Evolutionary conservation across 139 green algal genomes (phyloP).

Genomic region (Mesotaenium endlicherianum): DNA sequence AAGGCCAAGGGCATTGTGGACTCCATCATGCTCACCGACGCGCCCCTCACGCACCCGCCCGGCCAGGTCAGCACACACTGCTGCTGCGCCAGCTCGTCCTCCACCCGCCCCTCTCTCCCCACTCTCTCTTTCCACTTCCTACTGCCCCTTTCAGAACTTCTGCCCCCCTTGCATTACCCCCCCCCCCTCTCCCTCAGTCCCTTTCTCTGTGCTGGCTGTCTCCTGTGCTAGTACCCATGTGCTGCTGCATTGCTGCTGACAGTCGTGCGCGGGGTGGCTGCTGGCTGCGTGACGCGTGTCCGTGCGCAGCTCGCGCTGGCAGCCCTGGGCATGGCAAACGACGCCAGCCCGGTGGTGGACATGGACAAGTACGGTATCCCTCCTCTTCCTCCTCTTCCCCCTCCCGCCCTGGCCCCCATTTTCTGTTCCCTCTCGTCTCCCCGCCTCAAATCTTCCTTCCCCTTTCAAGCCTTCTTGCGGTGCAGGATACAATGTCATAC

Average conservation of each 20-base stretch:
- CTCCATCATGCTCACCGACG: constrained; percentile 40
- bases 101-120: neutral
- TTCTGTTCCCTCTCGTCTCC: neutral
- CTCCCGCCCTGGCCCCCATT: neutral
- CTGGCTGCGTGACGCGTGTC: constrained; percentile 83
- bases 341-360: constrained; percentile 66
- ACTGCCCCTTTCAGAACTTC: neutral
- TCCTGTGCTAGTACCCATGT: constrained; percentile 58
- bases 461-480: neutral
- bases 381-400: constrained; percentile 57
- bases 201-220: neutral
- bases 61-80: constrained; percentile 15
- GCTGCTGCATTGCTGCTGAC: constrained; percentile 83
- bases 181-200: neutral
- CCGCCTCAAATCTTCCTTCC: neutral
- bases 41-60: constrained; percentile 22
- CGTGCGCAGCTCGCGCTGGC: constrained; percentile 59
- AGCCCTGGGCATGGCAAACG: constrained; percentile 55
- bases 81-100: neutral
- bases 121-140: neutral
- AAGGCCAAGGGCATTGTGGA: too few species aligned
- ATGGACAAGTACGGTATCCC: constrained; percentile 80
- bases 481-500: neutral
- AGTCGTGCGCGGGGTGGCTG: constrained; percentile 69
- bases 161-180: neutral